Conservation (phyloP, 768 basidiomycete species). For the Trametes meyenii region DNA sequence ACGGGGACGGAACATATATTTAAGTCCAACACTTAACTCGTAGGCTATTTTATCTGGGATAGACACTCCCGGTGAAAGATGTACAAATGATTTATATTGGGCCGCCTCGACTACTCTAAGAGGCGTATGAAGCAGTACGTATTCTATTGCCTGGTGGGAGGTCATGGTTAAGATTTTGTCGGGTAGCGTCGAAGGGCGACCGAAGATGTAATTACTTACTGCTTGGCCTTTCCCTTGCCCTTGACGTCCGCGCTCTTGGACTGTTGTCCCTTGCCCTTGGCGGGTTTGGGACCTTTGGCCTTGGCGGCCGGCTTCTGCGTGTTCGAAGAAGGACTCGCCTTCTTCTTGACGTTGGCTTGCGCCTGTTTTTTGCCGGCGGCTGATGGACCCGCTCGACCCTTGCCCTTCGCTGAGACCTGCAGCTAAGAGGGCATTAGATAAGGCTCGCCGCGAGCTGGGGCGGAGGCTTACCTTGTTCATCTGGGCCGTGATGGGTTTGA, state of each 20-base stretch:
- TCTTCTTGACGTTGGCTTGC: background rate
- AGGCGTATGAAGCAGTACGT: background rate
- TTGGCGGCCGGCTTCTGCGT: background rate
- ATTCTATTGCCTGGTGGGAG: background rate
- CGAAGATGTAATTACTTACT: background rate
- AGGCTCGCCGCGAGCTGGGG: background rate
- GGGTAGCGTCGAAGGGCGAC: background rate
- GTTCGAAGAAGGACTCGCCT: background rate
- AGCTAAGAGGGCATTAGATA: background rate
- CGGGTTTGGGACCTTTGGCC: background rate
- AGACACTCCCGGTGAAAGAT: background rate
- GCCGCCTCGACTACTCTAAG: background rate
- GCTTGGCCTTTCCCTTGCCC: background rate
- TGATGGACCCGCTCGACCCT: background rate
- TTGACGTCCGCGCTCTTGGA: background rate
- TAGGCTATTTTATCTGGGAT: background rate
- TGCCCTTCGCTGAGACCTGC: background rate
- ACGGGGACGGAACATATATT: conserved; percentile 1
- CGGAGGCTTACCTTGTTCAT: background rate
- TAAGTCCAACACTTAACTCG: background rate
- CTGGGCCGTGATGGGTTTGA: background rate
- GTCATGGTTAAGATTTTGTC: background rate
- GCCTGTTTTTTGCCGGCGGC: background rate
- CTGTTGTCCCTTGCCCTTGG: background rate
- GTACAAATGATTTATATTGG: background rate